These are phyloP conservation scores for Russula virescens DNA, from an alignment of 768 basidiomycete species.

Conservation along the genomic window DNA sequence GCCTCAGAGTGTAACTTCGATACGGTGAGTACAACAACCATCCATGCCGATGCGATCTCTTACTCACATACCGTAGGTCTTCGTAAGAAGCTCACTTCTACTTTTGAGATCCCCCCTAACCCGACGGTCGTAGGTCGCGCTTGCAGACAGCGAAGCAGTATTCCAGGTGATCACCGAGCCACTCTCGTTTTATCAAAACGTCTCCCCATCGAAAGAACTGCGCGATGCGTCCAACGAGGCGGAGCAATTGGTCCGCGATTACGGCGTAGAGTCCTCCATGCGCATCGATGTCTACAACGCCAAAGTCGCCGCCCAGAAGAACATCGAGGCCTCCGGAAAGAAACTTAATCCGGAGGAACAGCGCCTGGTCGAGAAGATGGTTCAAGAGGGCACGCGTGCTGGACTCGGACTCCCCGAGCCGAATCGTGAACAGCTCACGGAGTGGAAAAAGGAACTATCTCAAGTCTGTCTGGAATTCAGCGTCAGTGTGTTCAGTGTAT, in stretches of 20 bases:
- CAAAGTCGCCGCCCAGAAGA: slow-evolving; percentile 62
- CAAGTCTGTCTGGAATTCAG: slow-evolving; percentile 73
- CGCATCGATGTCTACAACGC: slow-evolving; percentile 74
- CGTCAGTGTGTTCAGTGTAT: slow-evolving; percentile 37
- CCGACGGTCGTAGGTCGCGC: slow-evolving; percentile 40
- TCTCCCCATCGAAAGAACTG: slow-evolving; percentile 60
- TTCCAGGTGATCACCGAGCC: slow-evolving; percentile 51
- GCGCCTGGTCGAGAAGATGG: slow-evolving; percentile 76
- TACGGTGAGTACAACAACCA: slow-evolving; percentile 42
- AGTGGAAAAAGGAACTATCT: slow-evolving; percentile 71
- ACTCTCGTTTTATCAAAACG: slow-evolving; percentile 37
- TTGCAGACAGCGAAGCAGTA: slow-evolving; percentile 57
- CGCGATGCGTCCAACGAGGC: slow-evolving; percentile 76
- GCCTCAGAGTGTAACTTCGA: slow-evolving; percentile 57
- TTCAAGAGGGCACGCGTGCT: slow-evolving; percentile 73
- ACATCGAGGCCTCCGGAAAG: slow-evolving; percentile 54
- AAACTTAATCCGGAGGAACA: slow-evolving; percentile 59
- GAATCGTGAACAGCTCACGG: slow-evolving; percentile 50
- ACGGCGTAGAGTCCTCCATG: slow-evolving; percentile 72
- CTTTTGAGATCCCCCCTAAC: slow-evolving; percentile 23
- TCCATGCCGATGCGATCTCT: not conserved
- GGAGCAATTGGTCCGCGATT: slow-evolving; percentile 66
- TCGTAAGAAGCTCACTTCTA: slow-evolving; percentile 45
- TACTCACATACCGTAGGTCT: slow-evolving; percentile 44
- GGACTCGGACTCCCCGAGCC: slow-evolving; percentile 68